These are phyloP conservation scores for Ophiostoma sp. DNA, from an alignment of 2,329 filamentous ascomycete species.

Conservation along the genomic window DNA sequence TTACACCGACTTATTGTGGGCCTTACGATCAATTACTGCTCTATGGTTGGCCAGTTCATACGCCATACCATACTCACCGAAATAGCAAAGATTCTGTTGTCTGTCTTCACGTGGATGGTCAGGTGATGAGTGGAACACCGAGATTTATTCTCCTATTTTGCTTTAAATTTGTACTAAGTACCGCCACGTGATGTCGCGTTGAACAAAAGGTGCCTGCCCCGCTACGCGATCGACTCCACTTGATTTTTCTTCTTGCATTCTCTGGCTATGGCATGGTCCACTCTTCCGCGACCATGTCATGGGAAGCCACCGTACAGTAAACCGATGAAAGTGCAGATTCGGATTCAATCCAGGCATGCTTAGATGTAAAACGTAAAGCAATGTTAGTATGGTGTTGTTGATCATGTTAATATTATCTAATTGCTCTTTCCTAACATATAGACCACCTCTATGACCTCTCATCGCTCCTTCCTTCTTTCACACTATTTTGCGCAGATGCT, in stretches of 20 bases:
- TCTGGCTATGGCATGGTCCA: not conserved
- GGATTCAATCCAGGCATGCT: not conserved
- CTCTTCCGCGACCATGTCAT: not conserved
- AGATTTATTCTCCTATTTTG: too few relatives aligned
- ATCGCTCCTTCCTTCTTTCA: slow-evolving; percentile 14
- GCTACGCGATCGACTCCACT: slow-evolving; percentile 17
- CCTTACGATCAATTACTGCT: not conserved
- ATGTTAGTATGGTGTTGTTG: not conserved
- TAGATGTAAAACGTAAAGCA: too few relatives aligned
- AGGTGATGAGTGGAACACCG: not conserved
- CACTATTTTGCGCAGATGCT: slow-evolving; percentile 12
- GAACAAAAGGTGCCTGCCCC: slow-evolving; percentile 3
- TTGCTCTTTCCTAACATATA: not conserved
- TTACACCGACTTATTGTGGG: not conserved
- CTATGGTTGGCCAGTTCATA: not conserved
- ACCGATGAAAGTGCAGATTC: not conserved
- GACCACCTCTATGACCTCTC: not conserved
- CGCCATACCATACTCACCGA: too few relatives aligned
- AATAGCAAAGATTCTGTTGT: too few relatives aligned
- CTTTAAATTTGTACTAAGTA: too few relatives aligned
- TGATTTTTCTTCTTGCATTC: not conserved
- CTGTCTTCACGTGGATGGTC: not conserved
- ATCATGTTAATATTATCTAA: not conserved
- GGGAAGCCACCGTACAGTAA: not conserved
- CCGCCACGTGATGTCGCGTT: slow-evolving; percentile 24